These are phyloP conservation scores for Pseudocercospora cruenta DNA, from an alignment of 2,329 filamentous ascomycete species.

Conservation along the genomic window DNA sequence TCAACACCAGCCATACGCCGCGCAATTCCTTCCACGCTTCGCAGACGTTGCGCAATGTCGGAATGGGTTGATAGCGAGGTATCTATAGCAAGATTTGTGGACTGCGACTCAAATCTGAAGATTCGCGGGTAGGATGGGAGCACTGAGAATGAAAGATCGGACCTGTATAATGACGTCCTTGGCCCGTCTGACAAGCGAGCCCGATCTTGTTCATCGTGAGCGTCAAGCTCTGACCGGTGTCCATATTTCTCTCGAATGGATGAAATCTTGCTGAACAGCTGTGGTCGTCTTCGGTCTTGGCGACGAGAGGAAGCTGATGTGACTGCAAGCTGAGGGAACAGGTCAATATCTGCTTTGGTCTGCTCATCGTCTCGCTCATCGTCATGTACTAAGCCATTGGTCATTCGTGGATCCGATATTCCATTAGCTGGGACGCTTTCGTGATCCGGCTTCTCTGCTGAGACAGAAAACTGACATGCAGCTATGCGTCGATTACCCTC, in stretches of 20 bases:
- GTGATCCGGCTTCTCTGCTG: conserved; percentile 41
- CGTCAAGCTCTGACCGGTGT: conserved; percentile 35
- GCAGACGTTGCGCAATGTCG: conserved; percentile 70
- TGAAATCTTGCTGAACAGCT: conserved; percentile 47
- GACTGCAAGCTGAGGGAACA: conserved; percentile 31
- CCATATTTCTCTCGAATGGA: conserved; percentile 46
- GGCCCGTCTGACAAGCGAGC: conserved; percentile 39
- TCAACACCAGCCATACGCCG: conserved; percentile 68
- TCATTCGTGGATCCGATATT: conserved; percentile 37
- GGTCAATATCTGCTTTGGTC: conserved; percentile 32
- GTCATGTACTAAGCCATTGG: conserved; percentile 37
- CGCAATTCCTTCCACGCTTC: conserved; percentile 57
- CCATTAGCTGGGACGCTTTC: conserved; percentile 34
- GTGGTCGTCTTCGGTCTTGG: conserved; percentile 25
- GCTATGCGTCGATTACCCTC: conserved; percentile 81
- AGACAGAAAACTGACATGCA: conserved; percentile 69
- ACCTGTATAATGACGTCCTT: conserved; percentile 43
- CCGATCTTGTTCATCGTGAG: conserved; percentile 38
- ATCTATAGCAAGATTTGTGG: conserved; percentile 50
- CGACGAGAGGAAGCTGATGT: conserved; percentile 23
- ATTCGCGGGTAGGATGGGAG: conserved; percentile 84
- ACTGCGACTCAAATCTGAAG: conserved; percentile 55
- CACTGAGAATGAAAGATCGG: conserved; percentile 69
- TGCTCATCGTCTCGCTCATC: conserved; percentile 17
- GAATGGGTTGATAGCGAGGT: conserved; percentile 72